phyloP scores from a whole-genome alignment of 2,329 filamentous ascomycete species.

The Scedosporium minutisporum region DNA sequence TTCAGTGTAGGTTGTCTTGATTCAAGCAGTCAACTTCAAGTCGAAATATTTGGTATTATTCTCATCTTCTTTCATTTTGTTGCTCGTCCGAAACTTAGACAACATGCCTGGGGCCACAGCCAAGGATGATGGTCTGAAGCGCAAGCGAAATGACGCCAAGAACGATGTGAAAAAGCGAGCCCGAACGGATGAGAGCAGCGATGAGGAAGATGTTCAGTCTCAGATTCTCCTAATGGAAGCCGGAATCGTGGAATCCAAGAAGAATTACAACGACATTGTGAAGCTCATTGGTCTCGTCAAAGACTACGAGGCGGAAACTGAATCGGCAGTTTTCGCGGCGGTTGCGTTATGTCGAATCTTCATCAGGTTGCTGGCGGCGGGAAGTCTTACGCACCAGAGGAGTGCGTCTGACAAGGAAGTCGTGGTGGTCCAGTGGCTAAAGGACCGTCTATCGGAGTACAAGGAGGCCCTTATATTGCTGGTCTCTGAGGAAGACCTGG shows the following conservation, averaged over 20 bases:
- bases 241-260: constrained; percentile 74
- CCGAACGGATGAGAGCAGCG: constrained; percentile 37
- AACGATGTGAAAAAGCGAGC: constrained; percentile 41
- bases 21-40: neutral
- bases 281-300: constrained; percentile 51
- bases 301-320: constrained; percentile 37
- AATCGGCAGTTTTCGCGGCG: constrained; percentile 56
- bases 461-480: constrained; percentile 51
- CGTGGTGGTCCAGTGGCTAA: constrained; percentile 70
- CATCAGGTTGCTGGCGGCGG: constrained; percentile 66
- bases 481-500: constrained; percentile 52
- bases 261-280: constrained; percentile 86
- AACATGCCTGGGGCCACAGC: constrained; percentile 8
- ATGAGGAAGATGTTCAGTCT: constrained; percentile 45
- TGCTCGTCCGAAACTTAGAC: neutral
- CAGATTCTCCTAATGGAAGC: constrained; percentile 68
- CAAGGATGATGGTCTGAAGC: constrained; percentile 31
- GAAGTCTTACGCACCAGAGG: constrained; percentile 57
- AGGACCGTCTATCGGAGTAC: constrained; percentile 63
- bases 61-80: neutral
- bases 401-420: constrained; percentile 61
- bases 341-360: constrained; percentile 83
- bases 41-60: neutral
- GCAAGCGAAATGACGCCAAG: constrained; percentile 37
- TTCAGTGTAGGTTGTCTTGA: neutral